Evolutionary conservation across 2,329 filamentous ascomycete genomes (phyloP).

Genomic region (Ophiostoma himal-ulmi): DNA sequence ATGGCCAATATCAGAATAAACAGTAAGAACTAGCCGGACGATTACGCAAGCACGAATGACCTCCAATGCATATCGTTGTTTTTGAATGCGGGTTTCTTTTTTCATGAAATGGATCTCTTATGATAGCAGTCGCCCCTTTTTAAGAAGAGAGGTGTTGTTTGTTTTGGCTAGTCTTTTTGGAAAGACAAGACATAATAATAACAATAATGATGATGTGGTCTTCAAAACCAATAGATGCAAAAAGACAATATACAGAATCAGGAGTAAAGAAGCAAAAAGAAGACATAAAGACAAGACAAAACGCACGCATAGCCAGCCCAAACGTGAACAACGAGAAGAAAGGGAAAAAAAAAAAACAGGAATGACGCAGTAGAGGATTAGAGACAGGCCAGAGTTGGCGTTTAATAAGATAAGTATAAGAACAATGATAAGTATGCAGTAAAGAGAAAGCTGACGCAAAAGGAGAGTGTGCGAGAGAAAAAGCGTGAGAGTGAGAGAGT

Average conservation of each 20-base stretch:
- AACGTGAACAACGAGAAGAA: background rate
- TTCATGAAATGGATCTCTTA: background rate
- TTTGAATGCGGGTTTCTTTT: background rate
- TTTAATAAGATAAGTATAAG: background rate
- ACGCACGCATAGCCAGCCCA: conserved; percentile 3
- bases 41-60: too few relatives aligned
- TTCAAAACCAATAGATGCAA: background rate
- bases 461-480: background rate
- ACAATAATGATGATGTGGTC: background rate
- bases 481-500: background rate
- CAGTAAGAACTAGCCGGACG: background rate
- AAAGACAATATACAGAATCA: background rate
- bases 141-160: background rate
- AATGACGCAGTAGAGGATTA: background rate
- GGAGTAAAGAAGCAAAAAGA: background rate
- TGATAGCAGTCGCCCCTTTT: conserved; percentile 2
- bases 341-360: background rate
- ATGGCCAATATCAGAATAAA: background rate
- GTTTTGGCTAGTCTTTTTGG: background rate
- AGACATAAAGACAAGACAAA: background rate
- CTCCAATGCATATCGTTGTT: background rate
- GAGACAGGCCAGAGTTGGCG: background rate
- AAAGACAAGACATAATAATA: background rate
- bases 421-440: background rate
- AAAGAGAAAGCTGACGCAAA: background rate